Evolutionary conservation across 345 rosid species (phyloP).

Genomic region (Ailanthus altissimus): DNA sequence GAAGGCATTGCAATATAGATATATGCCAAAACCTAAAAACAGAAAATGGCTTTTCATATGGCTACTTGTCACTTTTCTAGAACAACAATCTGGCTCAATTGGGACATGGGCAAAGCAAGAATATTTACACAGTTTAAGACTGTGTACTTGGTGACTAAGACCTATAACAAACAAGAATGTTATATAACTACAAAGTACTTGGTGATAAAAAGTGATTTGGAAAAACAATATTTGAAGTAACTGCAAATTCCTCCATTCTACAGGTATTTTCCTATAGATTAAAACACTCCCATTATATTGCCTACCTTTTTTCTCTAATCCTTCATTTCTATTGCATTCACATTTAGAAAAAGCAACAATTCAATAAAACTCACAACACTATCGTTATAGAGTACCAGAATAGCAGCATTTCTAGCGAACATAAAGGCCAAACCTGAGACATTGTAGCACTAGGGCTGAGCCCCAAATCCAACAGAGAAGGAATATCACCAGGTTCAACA

Average conservation of each 20-base stretch:
- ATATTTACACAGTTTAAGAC: background rate
- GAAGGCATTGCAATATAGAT: background rate
- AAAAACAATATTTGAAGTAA: background rate
- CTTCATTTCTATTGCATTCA: background rate
- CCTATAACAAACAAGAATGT: background rate
- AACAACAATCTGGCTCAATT: background rate
- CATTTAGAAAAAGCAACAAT: background rate
- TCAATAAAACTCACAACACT: background rate
- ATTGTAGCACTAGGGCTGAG: slow-evolving; percentile 52
- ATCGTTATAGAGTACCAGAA: background rate
- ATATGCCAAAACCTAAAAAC: background rate
- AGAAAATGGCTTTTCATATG: background rate
- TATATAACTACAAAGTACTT: background rate
- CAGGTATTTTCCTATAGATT: background rate
- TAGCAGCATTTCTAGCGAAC: background rate
- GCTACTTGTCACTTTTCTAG: background rate
- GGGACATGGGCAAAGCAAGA: background rate
- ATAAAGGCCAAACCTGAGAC: slow-evolving; percentile 55
- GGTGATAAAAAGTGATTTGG: background rate
- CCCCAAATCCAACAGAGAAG: slow-evolving; percentile 85
- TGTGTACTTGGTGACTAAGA: too few species aligned
- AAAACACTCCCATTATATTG: background rate
- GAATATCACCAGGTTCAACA: slow-evolving; percentile 89
- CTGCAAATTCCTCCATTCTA: background rate
- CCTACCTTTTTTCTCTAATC: background rate